Evolutionary conservation across 2,329 filamentous ascomycete genomes (phyloP).

Genomic region (Alternaria burnsii): DNA sequence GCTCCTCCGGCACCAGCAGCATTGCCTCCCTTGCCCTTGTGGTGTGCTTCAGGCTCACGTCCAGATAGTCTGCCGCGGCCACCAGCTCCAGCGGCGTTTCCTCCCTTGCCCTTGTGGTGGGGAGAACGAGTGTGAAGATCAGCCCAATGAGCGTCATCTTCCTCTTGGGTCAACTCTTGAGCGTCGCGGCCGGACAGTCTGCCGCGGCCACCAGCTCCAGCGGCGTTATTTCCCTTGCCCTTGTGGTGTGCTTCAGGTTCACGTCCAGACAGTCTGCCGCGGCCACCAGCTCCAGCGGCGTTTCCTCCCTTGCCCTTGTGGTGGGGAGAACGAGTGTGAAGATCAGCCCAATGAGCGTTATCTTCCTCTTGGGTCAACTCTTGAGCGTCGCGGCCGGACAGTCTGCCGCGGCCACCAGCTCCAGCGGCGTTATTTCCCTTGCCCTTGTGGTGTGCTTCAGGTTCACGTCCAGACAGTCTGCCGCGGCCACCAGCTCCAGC

Average conservation of each 20-base stretch:
- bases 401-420: background rate
- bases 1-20: background rate
- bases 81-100: background rate
- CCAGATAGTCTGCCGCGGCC: background rate
- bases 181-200: conserved; percentile 1
- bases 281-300: background rate
- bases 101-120: conserved; percentile 18
- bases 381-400: background rate
- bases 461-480: background rate
- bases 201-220: background rate
- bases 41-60: conserved; percentile 3
- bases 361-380: conserved; percentile 8
- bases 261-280: background rate
- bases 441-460: conserved; percentile 15
- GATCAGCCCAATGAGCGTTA: conserved; percentile 21
- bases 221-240: conserved; percentile 14
- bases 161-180: background rate
- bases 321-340: conserved; percentile 14
- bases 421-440: conserved; percentile 10
- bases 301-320: conserved; percentile 17
- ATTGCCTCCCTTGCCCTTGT: conserved; percentile 18
- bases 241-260: conserved; percentile 9
- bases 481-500: background rate
- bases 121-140: conserved; percentile 3
- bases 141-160: background rate